phyloP scores from a whole-genome alignment of 306 rosid genomes.

The Herpetospermum pedunculosum region DNA sequence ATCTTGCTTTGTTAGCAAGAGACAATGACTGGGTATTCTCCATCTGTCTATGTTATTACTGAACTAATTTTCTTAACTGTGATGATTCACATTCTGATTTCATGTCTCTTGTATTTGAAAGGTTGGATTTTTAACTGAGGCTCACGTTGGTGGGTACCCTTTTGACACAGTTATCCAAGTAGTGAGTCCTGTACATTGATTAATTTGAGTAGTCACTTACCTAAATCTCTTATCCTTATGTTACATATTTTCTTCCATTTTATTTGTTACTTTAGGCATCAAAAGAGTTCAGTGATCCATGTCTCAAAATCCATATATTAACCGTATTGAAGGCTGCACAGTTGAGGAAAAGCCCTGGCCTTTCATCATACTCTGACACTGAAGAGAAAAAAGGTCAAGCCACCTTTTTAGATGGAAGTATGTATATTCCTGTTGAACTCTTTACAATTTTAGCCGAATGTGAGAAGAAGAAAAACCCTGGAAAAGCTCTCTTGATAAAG shows the following conservation, averaged over 20 bases:
- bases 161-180: constrained; percentile 61
- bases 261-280: constrained; percentile 57
- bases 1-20: constrained; percentile 74
- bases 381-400: constrained; percentile 42
- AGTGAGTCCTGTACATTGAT: constrained; percentile 28
- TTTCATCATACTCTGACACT: constrained; percentile 41
- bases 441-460: constrained; percentile 82
- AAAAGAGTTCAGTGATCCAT: constrained; percentile 78
- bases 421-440: constrained; percentile 69
- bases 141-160: constrained; percentile 82
- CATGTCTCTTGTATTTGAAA: constrained; percentile 20
- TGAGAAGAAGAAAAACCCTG: constrained; percentile 65
- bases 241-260: constrained; percentile 15
- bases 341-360: constrained; percentile 57
- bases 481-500: constrained; percentile 72
- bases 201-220: not conserved
- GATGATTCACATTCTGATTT: constrained; percentile 7
- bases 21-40: constrained; percentile 83
- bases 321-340: constrained; percentile 83
- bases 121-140: constrained; percentile 93
- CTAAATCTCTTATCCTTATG: constrained; percentile 1
- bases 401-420: constrained; percentile 43
- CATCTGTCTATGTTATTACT: constrained; percentile 1
- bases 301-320: constrained; percentile 69
- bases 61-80: not conserved